phyloP scores from a whole-genome alignment of 1,139 yeast genomes.

The Protomyces inundatus region DNA sequence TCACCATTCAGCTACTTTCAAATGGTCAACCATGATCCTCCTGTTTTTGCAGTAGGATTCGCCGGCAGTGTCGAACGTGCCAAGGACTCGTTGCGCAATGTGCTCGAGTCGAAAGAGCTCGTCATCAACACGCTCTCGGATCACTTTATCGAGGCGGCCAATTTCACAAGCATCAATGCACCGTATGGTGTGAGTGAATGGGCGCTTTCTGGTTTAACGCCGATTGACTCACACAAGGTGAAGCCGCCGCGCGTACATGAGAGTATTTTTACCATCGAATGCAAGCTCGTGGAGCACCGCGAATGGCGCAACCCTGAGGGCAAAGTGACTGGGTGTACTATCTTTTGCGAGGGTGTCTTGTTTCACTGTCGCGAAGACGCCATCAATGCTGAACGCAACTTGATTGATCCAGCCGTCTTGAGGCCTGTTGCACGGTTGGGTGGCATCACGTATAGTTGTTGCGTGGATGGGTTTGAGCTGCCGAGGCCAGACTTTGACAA shows the following conservation, averaged over 20 bases:
- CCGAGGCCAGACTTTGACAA: slow-evolving; percentile 44
- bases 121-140: slow-evolving; percentile 59
- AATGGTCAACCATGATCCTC: slow-evolving; percentile 53
- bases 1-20: slow-evolving; percentile 59
- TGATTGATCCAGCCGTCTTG: slow-evolving; percentile 47
- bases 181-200: slow-evolving; percentile 54
- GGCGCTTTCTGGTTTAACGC: slow-evolving; percentile 53
- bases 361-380: slow-evolving; percentile 57
- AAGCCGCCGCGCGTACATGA: slow-evolving; percentile 57
- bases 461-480: slow-evolving; percentile 41
- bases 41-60: slow-evolving; percentile 52
- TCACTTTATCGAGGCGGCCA: slow-evolving; percentile 63
- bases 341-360: slow-evolving; percentile 48
- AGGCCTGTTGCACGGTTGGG: slow-evolving; percentile 56
- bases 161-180: slow-evolving; percentile 47
- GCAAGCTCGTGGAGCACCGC: slow-evolving; percentile 46
- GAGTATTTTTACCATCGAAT: slow-evolving; percentile 57
- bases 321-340: slow-evolving; percentile 43
- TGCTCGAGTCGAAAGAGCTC: slow-evolving; percentile 51
- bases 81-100: slow-evolving; percentile 51
- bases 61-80: slow-evolving; percentile 42
- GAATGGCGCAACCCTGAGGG: slow-evolving; percentile 46
- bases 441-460: slow-evolving; percentile 50
- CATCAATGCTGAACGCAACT: slow-evolving; percentile 43
- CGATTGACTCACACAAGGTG: slow-evolving; percentile 45